These are phyloP conservation scores for Cavenderia fasciculata DNA, from an alignment of 78 protist species.

Conservation along the genomic window DNA sequence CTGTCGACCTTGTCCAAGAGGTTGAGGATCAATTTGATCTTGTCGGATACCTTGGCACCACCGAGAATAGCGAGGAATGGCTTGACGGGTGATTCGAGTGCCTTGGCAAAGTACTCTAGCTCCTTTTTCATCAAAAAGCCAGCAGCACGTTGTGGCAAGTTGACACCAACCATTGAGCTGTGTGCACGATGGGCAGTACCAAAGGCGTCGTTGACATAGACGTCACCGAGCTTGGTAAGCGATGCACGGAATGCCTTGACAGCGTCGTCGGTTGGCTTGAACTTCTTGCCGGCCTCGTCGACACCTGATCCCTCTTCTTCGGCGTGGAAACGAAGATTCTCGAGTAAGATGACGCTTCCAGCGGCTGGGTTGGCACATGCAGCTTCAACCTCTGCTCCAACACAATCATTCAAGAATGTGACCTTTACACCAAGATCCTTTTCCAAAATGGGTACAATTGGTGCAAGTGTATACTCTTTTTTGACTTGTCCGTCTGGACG, in stretches of 20 bases:
- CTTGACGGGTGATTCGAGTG: constrained; percentile 90
- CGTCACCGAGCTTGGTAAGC: constrained; percentile 95
- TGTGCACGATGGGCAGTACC: constrained; percentile 99
- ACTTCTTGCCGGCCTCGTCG: constrained; percentile 52
- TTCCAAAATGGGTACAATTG: constrained; percentile 88
- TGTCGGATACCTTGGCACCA: constrained; percentile 96
- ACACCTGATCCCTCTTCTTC: constrained; percentile 96
- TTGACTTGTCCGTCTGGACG: constrained; percentile 97
- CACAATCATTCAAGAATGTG: constrained; percentile 92
- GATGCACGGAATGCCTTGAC: constrained; percentile 93
- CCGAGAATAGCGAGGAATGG: constrained; percentile 99
- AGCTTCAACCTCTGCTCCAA: constrained; percentile 85
- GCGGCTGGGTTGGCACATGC: constrained; percentile 85
- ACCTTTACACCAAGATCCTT: constrained; percentile 82
- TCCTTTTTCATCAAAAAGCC: constrained; percentile 98
- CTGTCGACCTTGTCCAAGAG: constrained; percentile 94
- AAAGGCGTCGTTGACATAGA: constrained; percentile 99
- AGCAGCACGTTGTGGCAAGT: constrained; percentile 83
- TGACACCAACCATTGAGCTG: constrained; percentile 88
- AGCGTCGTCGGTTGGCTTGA: constrained; percentile 90
- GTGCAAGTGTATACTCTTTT: constrained; percentile 88
- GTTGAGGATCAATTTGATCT: constrained; percentile 97
- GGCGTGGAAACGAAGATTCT: constrained; percentile 98
- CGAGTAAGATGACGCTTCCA: constrained; percentile 93
- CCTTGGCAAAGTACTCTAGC: constrained; percentile 95